Conservation (phyloP, 805 yeast genomes). For the Brettanomyces bruxellensis region DNA sequence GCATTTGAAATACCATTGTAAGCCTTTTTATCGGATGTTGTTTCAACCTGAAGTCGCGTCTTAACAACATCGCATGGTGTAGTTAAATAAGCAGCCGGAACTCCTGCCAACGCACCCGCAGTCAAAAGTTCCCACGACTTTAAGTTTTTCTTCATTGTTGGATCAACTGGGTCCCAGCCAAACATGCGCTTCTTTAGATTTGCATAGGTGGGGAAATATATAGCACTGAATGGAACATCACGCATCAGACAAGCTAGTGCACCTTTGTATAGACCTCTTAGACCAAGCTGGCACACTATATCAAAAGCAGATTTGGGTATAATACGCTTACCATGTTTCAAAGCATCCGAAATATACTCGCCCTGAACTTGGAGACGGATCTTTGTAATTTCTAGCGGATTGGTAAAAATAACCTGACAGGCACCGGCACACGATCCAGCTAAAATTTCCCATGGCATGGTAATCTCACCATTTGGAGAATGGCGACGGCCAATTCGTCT, state of each 20-base stretch:
- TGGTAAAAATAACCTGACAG: constrained; percentile 92
- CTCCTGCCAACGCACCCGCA: constrained; percentile 94
- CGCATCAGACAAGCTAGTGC: constrained; percentile 84
- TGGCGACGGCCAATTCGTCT: constrained; percentile 57
- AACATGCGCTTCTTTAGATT: constrained; percentile 79
- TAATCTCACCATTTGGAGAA: constrained; percentile 39
- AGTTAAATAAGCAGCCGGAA: constrained; percentile 94
- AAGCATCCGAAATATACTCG: constrained; percentile 37
- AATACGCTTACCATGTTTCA: constrained; percentile 18
- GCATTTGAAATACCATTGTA: constrained; percentile 78
- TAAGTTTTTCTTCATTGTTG: constrained; percentile 48
- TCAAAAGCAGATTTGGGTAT: constrained; percentile 51
- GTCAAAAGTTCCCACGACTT: constrained; percentile 76
- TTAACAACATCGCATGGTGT: constrained; percentile 97
- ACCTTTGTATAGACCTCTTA: constrained; percentile 85
- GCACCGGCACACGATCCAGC: constrained; percentile 97
- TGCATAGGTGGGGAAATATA: constrained; percentile 95
- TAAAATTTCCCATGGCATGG: constrained; percentile 55
- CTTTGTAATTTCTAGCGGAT: constrained; percentile 92
- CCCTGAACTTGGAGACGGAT: constrained; percentile 94
- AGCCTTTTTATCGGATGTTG: constrained; percentile 65
- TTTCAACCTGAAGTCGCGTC: constrained; percentile 84
- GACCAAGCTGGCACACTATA: constrained; percentile 71
- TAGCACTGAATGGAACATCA: constrained; percentile 95
- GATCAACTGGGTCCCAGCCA: constrained; percentile 68